Evolutionary conservation across 2,329 filamentous ascomycete species (phyloP), one percentile per base, ranked within the genome.

Genomic region (Balansia obtecta): DNA sequence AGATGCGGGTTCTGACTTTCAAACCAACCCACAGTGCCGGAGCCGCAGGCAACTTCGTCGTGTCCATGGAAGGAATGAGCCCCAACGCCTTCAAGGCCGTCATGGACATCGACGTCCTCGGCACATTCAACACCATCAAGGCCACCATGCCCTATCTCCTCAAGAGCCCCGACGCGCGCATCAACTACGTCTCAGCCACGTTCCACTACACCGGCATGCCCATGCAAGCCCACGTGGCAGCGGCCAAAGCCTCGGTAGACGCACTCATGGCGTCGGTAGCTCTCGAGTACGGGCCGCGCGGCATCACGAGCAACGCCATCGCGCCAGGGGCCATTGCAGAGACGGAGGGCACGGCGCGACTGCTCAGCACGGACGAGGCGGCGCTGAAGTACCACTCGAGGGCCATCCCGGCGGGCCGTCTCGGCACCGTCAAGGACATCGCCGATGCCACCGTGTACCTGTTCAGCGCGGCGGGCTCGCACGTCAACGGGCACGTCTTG

Each of bases 71-170:
- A 40, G 84, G 84, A 54, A 78, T 97, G 46, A 88, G 82, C 40
- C 70, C 86, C 52, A 97, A 97, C 63, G 93, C 88, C 3, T 95
- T 98, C 80, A 94, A 90, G 67, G 76, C 87, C 0, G 93, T 98
- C 56, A 91, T 97, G 60, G 93, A 97, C 54, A 98, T 98, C 61
- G 93, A 97, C 64, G 85, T 95, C 2, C 68, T 97, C 37, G 93
- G 93, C 33, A 94, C 87, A 15, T 98, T 86, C 71, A 95, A 97
- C 71, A 95, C 89, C 2, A 76, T 95, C 62, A 97, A 97, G 70
- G 89, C 91, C 3, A 93, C 88, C 1, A 71, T 96, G 34, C 88
- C 88, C 0, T 77, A 95, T 60, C 78, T 98, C 3, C 68, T 88
- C 12, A 75, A 80, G 58, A 94, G 88, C n/a, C 83, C 86, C 1